These are phyloP conservation scores for Ramaria sp. DNA, from an alignment of 768 basidiomycete genomes.

Conservation along the genomic window DNA sequence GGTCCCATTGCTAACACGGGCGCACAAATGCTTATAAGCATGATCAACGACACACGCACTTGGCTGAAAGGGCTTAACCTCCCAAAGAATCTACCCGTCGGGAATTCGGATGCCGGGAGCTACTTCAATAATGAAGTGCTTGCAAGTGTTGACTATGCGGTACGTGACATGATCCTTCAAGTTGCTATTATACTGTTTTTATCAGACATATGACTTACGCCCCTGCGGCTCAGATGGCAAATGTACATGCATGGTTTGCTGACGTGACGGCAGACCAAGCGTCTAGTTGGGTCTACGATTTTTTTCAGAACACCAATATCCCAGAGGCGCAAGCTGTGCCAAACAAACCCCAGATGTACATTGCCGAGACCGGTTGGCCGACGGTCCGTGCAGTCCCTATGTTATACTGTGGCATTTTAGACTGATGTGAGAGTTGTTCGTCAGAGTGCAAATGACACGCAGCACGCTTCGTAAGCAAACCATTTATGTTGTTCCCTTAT, in stretches of 20 bases:
- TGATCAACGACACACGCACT: slow-evolving; percentile 37
- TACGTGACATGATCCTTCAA: slow-evolving; percentile 23
- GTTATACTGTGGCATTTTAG: neutral
- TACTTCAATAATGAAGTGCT: slow-evolving; percentile 71
- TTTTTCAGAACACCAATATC: slow-evolving; percentile 65
- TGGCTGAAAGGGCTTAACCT: slow-evolving; percentile 43
- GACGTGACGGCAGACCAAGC: slow-evolving; percentile 53
- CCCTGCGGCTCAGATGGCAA: slow-evolving; percentile 51
- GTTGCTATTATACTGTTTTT: neutral
- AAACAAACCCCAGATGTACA: slow-evolving; percentile 75
- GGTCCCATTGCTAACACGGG: slow-evolving; percentile 52
- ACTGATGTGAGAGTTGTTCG: neutral
- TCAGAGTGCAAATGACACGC: slow-evolving; percentile 4
- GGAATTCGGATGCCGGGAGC: slow-evolving; percentile 77
- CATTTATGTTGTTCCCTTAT: neutral
- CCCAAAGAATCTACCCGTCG: slow-evolving; percentile 52
- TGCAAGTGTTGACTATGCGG: slow-evolving; percentile 55
- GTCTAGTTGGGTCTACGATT: slow-evolving; percentile 72
- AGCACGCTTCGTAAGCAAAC: slow-evolving; percentile 1
- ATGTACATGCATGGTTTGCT: slow-evolving; percentile 95
- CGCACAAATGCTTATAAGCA: slow-evolving; percentile 42
- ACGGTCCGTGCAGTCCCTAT: slow-evolving; percentile 33
- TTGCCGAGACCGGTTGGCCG: slow-evolving; percentile 92
- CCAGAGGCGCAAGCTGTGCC: slow-evolving; percentile 38
- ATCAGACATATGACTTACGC: neutral